These are phyloP conservation scores for Lasiosphaeria hispida DNA, from an alignment of 495 filamentous ascomycete species.

Conservation along the genomic window DNA sequence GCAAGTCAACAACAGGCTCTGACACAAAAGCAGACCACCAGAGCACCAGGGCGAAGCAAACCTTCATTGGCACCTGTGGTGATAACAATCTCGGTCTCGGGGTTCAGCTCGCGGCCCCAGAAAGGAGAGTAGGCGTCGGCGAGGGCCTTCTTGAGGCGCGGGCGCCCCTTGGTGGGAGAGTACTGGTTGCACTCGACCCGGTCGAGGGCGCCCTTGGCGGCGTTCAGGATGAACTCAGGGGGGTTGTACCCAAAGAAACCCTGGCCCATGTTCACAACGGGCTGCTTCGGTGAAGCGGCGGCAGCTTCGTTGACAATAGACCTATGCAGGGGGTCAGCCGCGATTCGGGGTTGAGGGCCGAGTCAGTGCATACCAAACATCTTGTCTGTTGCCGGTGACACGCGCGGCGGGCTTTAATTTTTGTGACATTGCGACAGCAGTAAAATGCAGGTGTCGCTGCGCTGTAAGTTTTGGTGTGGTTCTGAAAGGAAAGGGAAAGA, in stretches of 20 bases:
- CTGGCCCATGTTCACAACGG: conserved; percentile 94
- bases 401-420: conserved; percentile 67
- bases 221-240: conserved; percentile 84
- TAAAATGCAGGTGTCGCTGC: conserved; percentile 23
- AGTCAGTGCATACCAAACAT: conserved; percentile 76
- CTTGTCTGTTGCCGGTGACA: conserved; percentile 78
- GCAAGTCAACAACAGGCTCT: conserved; percentile 8
- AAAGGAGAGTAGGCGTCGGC: conserved; percentile 84
- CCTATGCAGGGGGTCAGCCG: conserved; percentile 46
- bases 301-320: conserved; percentile 93
- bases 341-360: not conserved
- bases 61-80: conserved; percentile 97
- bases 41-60: conserved; percentile 20
- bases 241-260: conserved; percentile 99
- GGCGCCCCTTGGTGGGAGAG: conserved; percentile 89
- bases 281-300: conserved; percentile 77
- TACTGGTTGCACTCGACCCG: conserved; percentile 99
- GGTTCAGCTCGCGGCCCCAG: conserved; percentile 76
- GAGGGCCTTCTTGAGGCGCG: conserved; percentile 85
- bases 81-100: conserved; percentile 88
- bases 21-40: not conserved
- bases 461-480: not conserved
- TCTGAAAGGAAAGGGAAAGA: not conserved
- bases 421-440: conserved; percentile 27
- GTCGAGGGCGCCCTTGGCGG: conserved; percentile 84